phyloP scores from a whole-genome alignment of 495 filamentous ascomycete genomes.

The Tuber magnatum region DNA sequence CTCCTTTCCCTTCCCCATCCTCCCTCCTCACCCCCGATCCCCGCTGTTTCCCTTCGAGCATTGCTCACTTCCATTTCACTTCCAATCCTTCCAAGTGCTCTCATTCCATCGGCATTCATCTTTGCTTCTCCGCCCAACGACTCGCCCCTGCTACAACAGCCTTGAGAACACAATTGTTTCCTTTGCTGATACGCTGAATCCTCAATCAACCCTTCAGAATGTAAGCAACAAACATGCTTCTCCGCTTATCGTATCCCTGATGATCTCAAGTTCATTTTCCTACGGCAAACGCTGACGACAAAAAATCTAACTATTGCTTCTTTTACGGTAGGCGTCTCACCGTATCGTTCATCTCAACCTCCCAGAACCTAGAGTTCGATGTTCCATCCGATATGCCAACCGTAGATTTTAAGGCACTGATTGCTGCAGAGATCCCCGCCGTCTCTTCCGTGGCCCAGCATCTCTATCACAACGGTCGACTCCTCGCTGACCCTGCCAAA shows the following conservation, averaged over 20 bases:
- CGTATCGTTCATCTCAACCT: slow-evolving; percentile 67
- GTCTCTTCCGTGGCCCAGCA: slow-evolving; percentile 55
- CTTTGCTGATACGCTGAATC: neutral
- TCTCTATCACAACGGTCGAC: slow-evolving; percentile 82
- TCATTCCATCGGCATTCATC: neutral
- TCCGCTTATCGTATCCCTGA: neutral
- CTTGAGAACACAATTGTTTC: neutral
- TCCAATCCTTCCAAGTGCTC: slow-evolving; percentile 19
- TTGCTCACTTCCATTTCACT: slow-evolving; percentile 7
- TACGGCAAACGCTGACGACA: neutral
- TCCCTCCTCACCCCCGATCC: neutral
- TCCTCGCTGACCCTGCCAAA: slow-evolving; percentile 66
- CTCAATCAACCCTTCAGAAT: neutral
- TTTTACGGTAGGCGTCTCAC: slow-evolving; percentile 63
- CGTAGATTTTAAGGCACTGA: slow-evolving; percentile 74
- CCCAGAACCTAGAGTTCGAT: slow-evolving; percentile 62
- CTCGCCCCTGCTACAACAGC: neutral
- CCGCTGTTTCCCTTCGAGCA: slow-evolving; percentile 9
- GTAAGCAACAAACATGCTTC: neutral
- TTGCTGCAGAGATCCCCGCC: slow-evolving; percentile 51
- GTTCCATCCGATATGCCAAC: slow-evolving; percentile 78
- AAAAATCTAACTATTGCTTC: neutral
- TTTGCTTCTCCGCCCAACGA: neutral
- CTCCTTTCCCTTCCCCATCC: slow-evolving; percentile 8
- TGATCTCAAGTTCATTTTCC: neutral